Percentiles rank a stretch among this genome's conserved stretches.
Evolutionary conservation across 352 stramenopile genomes (phyloP).

Genomic region (Elongisporangium senticosum): DNA sequence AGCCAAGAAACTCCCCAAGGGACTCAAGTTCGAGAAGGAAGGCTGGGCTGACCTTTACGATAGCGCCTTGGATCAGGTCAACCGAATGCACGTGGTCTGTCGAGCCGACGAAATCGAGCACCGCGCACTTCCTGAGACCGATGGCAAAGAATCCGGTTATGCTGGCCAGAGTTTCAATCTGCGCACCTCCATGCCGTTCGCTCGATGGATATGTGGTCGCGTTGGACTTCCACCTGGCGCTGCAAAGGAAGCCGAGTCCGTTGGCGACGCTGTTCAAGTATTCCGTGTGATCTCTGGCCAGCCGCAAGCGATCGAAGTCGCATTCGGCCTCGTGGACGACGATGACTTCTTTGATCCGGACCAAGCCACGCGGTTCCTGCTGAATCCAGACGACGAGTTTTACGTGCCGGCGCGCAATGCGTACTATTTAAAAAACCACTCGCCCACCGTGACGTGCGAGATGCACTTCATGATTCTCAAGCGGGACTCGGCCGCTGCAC

Average conservation of each 20-base stretch:
- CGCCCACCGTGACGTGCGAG: constrained; percentile 68
- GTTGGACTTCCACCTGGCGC: constrained; percentile 87
- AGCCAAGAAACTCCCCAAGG: constrained; percentile 40
- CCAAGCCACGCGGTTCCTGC: constrained; percentile 91
- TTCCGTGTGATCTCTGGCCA: constrained; percentile 93
- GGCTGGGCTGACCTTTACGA: constrained; percentile 74
- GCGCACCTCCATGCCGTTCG: constrained; percentile 52
- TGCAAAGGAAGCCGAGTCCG: constrained; percentile 95
- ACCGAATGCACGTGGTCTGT: constrained; percentile 80
- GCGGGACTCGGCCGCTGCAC: constrained; percentile 24
- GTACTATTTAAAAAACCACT: constrained; percentile 97
- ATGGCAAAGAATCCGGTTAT: constrained; percentile 44
- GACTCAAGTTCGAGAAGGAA: constrained; percentile 46
- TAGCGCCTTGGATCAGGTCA: constrained; percentile 39
- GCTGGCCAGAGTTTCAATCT: constrained; percentile 89
- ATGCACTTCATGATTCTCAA: constrained; percentile 96
- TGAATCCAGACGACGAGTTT: constrained; percentile 95
- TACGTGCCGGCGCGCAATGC: constrained; percentile 95
- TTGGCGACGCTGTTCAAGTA: constrained; percentile 91
- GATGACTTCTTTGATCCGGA: constrained; percentile 85
- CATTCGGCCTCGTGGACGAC: constrained; percentile 56
- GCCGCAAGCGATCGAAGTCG: constrained; percentile 68
- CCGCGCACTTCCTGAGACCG: constrained; percentile 57
- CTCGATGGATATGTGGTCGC: constrained; percentile 88
- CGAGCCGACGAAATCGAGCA: constrained; percentile 66